Conservation (phyloP, 2,329 filamentous ascomycete genomes). For the Fusarium heterosporum region DNA sequence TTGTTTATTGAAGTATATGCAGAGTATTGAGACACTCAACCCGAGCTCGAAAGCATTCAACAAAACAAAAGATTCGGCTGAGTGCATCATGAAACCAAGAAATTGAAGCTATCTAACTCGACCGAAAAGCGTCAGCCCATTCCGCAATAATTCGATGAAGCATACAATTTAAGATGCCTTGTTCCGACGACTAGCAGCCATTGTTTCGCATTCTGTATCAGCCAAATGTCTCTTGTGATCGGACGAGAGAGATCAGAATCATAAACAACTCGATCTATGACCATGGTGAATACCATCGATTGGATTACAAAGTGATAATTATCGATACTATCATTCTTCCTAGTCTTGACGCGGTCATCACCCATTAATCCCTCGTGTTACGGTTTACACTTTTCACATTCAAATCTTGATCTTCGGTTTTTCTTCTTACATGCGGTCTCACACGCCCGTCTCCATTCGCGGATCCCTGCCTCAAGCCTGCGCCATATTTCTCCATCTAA, state of each 20-base stretch:
- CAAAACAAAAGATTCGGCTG: constrained; percentile 16
- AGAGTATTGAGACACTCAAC: neutral
- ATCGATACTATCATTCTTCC: constrained; percentile 11
- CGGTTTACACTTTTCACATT: constrained; percentile 3
- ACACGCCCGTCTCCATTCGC: constrained; percentile 42
- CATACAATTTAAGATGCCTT: constrained; percentile 21
- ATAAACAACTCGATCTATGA: constrained; percentile 6
- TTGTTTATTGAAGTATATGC: constrained; percentile 4
- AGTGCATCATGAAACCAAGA: constrained; percentile 9
- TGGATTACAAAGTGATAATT: constrained; percentile 11
- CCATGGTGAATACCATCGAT: constrained; percentile 10
- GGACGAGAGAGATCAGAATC: neutral
- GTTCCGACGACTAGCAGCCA: neutral
- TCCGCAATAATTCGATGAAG: constrained; percentile 11
- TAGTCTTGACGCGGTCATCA: constrained; percentile 24
- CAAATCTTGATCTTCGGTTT: constrained; percentile 4
- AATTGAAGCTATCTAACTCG: constrained; percentile 28
- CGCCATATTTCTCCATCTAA: constrained; percentile 44
- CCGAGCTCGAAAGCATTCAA: constrained; percentile 15
- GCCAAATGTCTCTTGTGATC: constrained; percentile 23
- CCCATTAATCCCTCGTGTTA: constrained; percentile 16
- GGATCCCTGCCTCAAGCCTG: constrained; percentile 45
- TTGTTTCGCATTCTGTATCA: constrained; percentile 24
- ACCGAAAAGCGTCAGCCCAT: constrained; percentile 10
- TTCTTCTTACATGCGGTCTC: constrained; percentile 28